A percentile compares a stretch with the other conserved stretches of the same genome.
Evolutionary conservation across 2,329 filamentous ascomycete genomes (phyloP).

Genomic region (Sporothrix protearum): DNA sequence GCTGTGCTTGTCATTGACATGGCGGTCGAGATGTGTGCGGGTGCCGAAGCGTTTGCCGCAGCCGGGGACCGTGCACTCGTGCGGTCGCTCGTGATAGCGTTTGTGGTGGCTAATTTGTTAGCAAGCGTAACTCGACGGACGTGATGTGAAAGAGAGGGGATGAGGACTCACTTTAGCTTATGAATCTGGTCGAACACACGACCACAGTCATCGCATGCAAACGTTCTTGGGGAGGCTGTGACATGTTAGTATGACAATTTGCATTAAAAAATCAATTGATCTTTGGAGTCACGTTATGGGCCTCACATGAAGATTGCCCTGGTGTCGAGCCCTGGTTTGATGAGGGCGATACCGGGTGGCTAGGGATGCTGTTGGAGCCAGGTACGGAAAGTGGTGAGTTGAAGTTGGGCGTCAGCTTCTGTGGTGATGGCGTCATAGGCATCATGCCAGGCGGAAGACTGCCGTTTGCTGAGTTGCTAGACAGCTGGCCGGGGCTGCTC

Average conservation of each 20-base stretch:
- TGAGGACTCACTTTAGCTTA: conserved; percentile 51
- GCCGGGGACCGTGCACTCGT: conserved; percentile 42
- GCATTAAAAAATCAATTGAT: neutral
- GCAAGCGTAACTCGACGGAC: neutral
- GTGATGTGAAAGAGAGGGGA: neutral
- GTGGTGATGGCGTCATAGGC: conserved; percentile 28
- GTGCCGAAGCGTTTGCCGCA: conserved; percentile 59
- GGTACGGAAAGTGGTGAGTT: conserved; percentile 43
- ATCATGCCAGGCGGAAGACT: conserved; percentile 33
- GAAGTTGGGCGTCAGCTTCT: conserved; percentile 40
- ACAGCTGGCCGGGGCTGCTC: conserved; percentile 21
- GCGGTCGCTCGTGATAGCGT: conserved; percentile 57
- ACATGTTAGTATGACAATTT: conserved; percentile 20
- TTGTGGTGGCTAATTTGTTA: conserved; percentile 50
- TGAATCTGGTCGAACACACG: conserved; percentile 55
- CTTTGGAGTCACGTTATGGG: neutral
- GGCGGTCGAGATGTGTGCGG: conserved; percentile 59
- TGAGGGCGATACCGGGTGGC: conserved; percentile 40
- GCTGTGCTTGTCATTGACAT: conserved; percentile 59
- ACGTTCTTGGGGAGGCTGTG: conserved; percentile 32
- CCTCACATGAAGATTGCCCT: conserved; percentile 32
- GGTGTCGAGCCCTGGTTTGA: conserved; percentile 32
- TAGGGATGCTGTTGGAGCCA: conserved; percentile 28
- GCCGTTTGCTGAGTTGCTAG: conserved; percentile 7
- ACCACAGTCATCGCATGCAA: conserved; percentile 43